Evolutionary conservation across 2,329 filamentous ascomycete species (phyloP), one percentile per base, ranked within the genome.

Genomic region (Aspergillus intermedius): DNA sequence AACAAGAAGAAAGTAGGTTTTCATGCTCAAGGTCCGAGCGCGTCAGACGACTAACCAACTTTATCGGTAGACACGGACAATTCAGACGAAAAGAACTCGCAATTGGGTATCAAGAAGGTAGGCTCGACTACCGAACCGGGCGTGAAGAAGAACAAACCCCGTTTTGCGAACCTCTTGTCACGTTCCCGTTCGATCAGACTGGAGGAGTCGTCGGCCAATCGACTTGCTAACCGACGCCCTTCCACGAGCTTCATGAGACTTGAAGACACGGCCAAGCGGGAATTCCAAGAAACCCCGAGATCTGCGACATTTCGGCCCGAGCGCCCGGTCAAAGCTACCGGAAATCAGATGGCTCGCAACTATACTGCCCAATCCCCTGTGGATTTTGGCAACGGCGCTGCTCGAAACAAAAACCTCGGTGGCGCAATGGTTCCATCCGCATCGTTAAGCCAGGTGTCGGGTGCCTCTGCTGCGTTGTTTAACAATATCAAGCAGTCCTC

Each of bases 401-500:
- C 62, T 51, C 54, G 63, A 43, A 64, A 73, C 48, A 60, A 59
- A 50, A 55, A 54, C 30, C 50, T 69, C 47, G 63, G 66, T 49
- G 57, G 62, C 28, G 60, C 64, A 25, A 64, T 73, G 56, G 64
- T 63, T 71, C 79, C 57, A 52, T 73, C 61, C 58, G 68, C 66
- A 67, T 66, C 69, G 45, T 47, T 76, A 70, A 61, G 72, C 65
- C 55, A 80, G 75, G 58, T 72, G 7, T 71, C 76, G 42, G 82
- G 78, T 43, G 75, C 73, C 40, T 82, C 83, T 13, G 74, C 77
- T 45, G 76, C 78, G 2, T 82, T 93, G 48, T 80, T 93, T 61
- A 86, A 79, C 54, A 88, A 86, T 49, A 72, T 93, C 42, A 87
- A 86, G 56, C 84, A 79, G 57, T 83, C 84, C 4, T 84, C 84